Base-by-base conservation (phyloP, 1,284 basidiomycete species). In the Butyriboletus appendiculatus region DNA sequence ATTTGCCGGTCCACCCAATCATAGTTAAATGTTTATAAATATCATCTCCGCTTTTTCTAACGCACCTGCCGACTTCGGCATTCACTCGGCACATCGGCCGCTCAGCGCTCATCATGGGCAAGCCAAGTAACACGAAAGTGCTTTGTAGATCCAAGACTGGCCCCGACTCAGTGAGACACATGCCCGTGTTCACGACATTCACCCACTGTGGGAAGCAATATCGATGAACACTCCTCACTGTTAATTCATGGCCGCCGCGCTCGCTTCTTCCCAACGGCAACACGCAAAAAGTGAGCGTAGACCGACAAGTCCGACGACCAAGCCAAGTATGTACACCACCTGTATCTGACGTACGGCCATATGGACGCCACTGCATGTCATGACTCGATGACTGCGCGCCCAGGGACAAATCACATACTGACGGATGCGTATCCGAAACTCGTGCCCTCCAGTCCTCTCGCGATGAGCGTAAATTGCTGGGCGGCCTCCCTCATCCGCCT, bases 391-490 rank as follows among this genome's bases (percentile, higher is more conserved):
- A 48, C 45, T 46, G 45, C 18, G 37, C 30, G 9, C 28, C 22
- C 18, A 28, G 33, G 28, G 33, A 32, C 34, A 37, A 8, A 34
- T 66, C 56, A 68, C 69, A 68, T 68, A 46, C 64, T 67, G 35
- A 67, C 57, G 4, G 80, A 76, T 0, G 79, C 74, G 57, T 88
- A 90, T 30, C 89, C 89, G 70, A 91, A 92, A 59, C 79, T 83
- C 24, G 88, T 85, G 1, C 86, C 88, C 62, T 90, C 87, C 42
- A 92, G 70, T 8, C 90, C 90, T 65, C 90, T 75, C 9, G 88
- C 86, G 20, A 91, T 76, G 0, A 91, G 75, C 4, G 83, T 82
- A 65, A 92, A 91, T 57, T 91, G 86, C 55, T 89, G 84, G 2
- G 87, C 88, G 0, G 89, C 88, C 28, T 90, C 89, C 57, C 84